Base-by-base conservation (phyloP, 2,329 filamentous ascomycete species). In the Didymella lethalis region DNA sequence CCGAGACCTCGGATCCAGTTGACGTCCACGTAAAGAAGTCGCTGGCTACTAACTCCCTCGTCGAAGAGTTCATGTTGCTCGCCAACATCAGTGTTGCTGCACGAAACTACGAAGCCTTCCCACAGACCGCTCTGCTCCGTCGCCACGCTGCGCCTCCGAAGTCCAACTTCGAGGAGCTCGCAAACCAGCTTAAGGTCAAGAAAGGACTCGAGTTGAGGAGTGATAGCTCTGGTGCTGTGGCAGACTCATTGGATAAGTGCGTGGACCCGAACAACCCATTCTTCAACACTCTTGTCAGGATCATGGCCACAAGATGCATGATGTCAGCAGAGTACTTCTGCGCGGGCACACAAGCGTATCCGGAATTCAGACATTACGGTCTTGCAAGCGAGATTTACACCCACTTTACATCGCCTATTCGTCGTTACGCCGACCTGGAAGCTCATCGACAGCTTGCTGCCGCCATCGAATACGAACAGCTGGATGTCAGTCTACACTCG, bases 61-160 rank as follows among this genome's bases (percentile, higher is more conserved):
- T 99, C 28, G 95, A 99, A 75, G 95, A 99, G 76, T 98, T 99
- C 84, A 99, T 99, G 95, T 84, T 99, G 73, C 90, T 98, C 76
- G 96, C 95, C 83, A 99, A 99, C 80, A 93, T 92, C 72, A 94
- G 90, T 67, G 96, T 99, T 29, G 95, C 94, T 7, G 86, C 88
- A 65, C 94, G 92, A 77, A 96, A 96, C 73, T 92, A 96, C 80
- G 86, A 91, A 48, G 88, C 93, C 2, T 98, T 97, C 79, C 94
- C 95, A 0, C 94, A 99, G 78, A 98, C 93, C 0, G 95, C 95
- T 48, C 88, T 99, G 69, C 87, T 99, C 16, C 91, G 94, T 63
- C 91, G 95, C 58, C 95, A 99, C 83, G 93, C 86, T 18, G 88
- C 94, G 14, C 95, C 96, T 3, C 95, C 95, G 7, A 94, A 94